phyloP scores from a whole-genome alignment of 106 monocot genomes.

The Chionographis japonica region DNA sequence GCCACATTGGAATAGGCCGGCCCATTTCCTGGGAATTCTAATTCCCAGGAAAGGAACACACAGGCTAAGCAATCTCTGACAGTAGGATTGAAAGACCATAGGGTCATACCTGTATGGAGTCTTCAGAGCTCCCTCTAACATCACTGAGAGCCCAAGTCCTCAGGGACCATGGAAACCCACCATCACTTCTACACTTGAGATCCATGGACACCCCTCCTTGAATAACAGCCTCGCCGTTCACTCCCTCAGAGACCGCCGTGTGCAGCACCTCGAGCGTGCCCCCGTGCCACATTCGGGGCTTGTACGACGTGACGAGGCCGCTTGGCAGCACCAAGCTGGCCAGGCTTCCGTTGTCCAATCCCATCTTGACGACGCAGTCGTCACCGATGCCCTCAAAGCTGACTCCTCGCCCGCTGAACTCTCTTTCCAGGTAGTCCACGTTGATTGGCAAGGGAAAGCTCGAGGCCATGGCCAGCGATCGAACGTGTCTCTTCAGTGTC shows the following conservation, averaged over 20 bases:
- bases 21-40: no score
- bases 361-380: constrained; percentile 60
- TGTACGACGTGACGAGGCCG: constrained; percentile 76
- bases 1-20: no score
- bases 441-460: constrained; percentile 31
- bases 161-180: constrained; percentile 37
- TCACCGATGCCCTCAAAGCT: constrained; percentile 56
- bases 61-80: background rate
- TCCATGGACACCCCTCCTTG: constrained; percentile 54
- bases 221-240: constrained; percentile 22
- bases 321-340: constrained; percentile 63
- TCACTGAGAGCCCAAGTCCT: constrained; percentile 53
- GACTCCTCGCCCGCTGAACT: constrained; percentile 69
- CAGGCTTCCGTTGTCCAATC: constrained; percentile 34
- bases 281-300: constrained; percentile 82
- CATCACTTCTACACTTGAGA: constrained; percentile 23
- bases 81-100: no score
- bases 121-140: constrained; percentile 48
- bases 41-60: background rate
- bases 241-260: constrained; percentile 41
- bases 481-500: background rate
- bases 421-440: constrained; percentile 46
- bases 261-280: constrained; percentile 53
- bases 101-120: constrained; percentile 49
- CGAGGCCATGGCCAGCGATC: constrained; percentile 8